Evolutionary conservation across 495 filamentous ascomycete genomes (phyloP).

Genomic region (Lepidopterella palustris): DNA sequence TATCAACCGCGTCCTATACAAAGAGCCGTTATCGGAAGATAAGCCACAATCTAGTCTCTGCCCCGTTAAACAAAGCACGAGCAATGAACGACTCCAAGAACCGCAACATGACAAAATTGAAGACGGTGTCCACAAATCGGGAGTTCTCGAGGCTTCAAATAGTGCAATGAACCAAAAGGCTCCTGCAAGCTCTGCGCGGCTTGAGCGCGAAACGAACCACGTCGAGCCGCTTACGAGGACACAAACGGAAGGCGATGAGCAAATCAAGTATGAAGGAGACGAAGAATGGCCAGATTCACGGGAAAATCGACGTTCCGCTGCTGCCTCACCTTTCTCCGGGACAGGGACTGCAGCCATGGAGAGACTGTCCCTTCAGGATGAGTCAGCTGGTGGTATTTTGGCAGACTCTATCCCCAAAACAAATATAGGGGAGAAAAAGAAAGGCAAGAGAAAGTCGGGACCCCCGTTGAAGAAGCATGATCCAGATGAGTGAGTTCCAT

Average conservation of each 20-base stretch:
- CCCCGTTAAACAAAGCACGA: slow-evolving; percentile 15
- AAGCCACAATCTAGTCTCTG: slow-evolving; percentile 17
- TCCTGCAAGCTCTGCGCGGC: background rate
- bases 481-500: slow-evolving; percentile 10
- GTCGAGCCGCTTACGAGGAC: background rate
- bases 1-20: slow-evolving; percentile 28
- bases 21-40: slow-evolving; percentile 29
- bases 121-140: background rate
- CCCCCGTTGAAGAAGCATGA: slow-evolving; percentile 23
- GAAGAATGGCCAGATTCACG: slow-evolving; percentile 1
- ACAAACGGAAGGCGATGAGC: background rate
- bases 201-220: background rate
- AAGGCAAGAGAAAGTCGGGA: slow-evolving; percentile 6
- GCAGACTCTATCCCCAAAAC: background rate
- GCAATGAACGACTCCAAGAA: no score
- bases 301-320: background rate
- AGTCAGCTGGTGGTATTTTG: background rate
- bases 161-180: background rate
- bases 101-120: background rate
- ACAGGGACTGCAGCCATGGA: background rate
- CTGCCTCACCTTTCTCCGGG: background rate
- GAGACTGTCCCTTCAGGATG: background rate
- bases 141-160: background rate
- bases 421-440: slow-evolving; percentile 1
- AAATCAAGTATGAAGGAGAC: background rate